These are phyloP conservation scores for Auricularia auricula-judae DNA, from an alignment of 768 basidiomycete species.

Conservation along the genomic window DNA sequence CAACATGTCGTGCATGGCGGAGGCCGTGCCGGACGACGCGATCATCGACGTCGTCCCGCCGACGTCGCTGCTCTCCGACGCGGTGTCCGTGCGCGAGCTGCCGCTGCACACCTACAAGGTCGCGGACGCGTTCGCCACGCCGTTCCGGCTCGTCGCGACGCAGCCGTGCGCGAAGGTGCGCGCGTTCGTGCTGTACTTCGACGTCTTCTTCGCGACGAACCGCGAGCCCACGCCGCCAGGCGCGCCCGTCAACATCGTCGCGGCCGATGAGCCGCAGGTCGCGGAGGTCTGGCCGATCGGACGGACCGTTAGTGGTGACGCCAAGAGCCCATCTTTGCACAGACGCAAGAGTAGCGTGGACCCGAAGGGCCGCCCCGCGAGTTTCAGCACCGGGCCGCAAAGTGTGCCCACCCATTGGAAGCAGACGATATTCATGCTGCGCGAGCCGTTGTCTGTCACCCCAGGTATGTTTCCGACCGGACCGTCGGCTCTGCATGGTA, in stretches of 20 bases:
- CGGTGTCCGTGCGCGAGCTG: slow-evolving; percentile 23
- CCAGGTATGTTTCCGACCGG: slow-evolving; percentile 41
- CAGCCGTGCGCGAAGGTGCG: slow-evolving; percentile 54
- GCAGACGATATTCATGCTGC: slow-evolving; percentile 81
- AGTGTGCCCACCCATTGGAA: slow-evolving; percentile 94
- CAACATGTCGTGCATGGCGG: slow-evolving; percentile 74
- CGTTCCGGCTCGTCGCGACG: slow-evolving; percentile 66
- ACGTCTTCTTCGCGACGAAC: slow-evolving; percentile 74
- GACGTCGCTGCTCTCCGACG: slow-evolving; percentile 51
- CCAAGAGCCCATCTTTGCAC: slow-evolving; percentile 48
- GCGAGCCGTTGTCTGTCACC: slow-evolving; percentile 62
- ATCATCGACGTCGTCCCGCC: slow-evolving; percentile 69
- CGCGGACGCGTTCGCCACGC: slow-evolving; percentile 63
- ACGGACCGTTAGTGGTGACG: not conserved
- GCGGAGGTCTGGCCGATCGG: slow-evolving; percentile 69
- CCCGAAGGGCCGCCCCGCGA: slow-evolving; percentile 33
- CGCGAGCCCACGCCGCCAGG: slow-evolving; percentile 42
- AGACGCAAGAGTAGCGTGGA: slow-evolving; percentile 47
- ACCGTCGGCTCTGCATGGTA: not conserved
- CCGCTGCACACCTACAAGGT: not conserved
- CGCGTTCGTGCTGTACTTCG: slow-evolving; percentile 86
- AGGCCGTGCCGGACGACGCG: slow-evolving; percentile 66
- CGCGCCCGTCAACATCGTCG: slow-evolving; percentile 42
- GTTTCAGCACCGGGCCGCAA: slow-evolving; percentile 85
- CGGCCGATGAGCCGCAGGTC: slow-evolving; percentile 47